phyloP scores from a whole-genome alignment of 805 yeast genomes.

The Starmerella floris region DNA sequence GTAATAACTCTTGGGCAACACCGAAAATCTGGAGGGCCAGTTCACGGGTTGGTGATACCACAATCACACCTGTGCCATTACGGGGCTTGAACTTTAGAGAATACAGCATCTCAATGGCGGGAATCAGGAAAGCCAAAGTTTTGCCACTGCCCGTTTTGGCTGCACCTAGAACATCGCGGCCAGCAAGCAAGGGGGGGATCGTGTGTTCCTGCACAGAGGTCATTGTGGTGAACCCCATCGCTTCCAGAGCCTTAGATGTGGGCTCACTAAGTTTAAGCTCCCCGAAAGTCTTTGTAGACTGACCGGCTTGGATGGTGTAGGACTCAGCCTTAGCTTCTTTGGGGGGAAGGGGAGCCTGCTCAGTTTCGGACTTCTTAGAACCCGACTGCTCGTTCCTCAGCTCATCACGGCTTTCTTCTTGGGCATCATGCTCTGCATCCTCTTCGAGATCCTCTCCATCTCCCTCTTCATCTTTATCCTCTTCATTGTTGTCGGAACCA shows the following conservation, averaged over 20 bases:
- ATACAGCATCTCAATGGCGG: constrained; percentile 86
- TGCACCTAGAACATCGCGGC: constrained; percentile 96
- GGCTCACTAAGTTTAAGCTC: constrained; percentile 64
- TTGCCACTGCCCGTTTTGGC: constrained; percentile 99
- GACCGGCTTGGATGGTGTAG: constrained; percentile 16
- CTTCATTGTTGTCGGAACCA: background rate
- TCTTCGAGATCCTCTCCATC: constrained; percentile 1
- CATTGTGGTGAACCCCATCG: constrained; percentile 86
- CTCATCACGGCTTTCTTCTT: constrained; percentile 1
- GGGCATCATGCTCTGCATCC: constrained; percentile 1
- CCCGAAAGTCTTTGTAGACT: constrained; percentile 28
- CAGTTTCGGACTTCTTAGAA: background rate
- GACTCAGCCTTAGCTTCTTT: constrained; percentile 16
- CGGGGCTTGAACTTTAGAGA: constrained; percentile 90
- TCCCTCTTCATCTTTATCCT: constrained; percentile 1
- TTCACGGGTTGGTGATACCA: constrained; percentile 95
- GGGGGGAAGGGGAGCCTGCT: background rate
- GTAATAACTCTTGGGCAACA: constrained; percentile 90
- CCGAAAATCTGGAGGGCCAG: constrained; percentile 95
- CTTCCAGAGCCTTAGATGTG: constrained; percentile 64
- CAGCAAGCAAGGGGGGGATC: constrained; percentile 91
- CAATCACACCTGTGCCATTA: constrained; percentile 94
- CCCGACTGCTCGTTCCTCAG: background rate
- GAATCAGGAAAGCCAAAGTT: constrained; percentile 87
- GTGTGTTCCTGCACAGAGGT: constrained; percentile 92